Evolutionary conservation across 495 filamentous ascomycete genomes (phyloP).

Genomic region (Hypoxylon lienhwacheense): DNA sequence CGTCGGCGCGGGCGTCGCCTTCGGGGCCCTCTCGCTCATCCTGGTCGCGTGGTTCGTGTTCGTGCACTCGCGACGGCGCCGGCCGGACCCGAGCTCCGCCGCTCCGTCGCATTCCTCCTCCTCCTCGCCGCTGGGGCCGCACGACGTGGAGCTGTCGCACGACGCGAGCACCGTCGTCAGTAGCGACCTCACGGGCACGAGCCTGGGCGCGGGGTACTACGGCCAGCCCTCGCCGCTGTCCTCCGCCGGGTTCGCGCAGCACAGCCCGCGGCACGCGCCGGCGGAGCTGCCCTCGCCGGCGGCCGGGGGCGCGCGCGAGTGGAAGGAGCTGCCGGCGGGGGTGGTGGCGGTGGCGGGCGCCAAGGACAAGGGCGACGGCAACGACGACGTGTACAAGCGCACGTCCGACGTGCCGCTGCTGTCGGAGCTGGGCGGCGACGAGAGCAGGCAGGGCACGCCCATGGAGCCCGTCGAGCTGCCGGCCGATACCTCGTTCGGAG

Average conservation of each 20-base stretch:
- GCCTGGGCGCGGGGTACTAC: neutral
- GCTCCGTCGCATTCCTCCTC: neutral
- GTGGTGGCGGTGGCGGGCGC: too few species aligned
- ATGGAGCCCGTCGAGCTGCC: slow-evolving; percentile 36
- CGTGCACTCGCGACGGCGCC: slow-evolving; percentile 27
- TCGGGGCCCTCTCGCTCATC: slow-evolving; percentile 16
- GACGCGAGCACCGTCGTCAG: neutral
- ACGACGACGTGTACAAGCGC: slow-evolving; percentile 6
- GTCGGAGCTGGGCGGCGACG: slow-evolving; percentile 23
- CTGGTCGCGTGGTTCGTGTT: slow-evolving; percentile 36
- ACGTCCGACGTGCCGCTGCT: slow-evolving; percentile 29
- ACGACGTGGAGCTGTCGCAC: slow-evolving; percentile 26
- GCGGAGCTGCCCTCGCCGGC: slow-evolving; percentile 24
- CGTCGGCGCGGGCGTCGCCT: slow-evolving; percentile 23
- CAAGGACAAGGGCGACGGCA: neutral
- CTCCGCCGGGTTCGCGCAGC: slow-evolving; percentile 28
- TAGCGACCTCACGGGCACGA: too few species aligned
- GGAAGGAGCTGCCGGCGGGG: slow-evolving; percentile 18
- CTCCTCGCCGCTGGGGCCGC: neutral
- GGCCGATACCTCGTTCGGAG: neutral
- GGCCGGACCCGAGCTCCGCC: neutral
- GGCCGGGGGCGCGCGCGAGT: slow-evolving; percentile 2
- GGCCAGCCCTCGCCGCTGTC: neutral
- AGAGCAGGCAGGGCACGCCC: too few species aligned
- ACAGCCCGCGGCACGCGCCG: slow-evolving; percentile 23